Conservation (phyloP, 768 basidiomycete genomes). For the Phaeotremella fagi region DNA sequence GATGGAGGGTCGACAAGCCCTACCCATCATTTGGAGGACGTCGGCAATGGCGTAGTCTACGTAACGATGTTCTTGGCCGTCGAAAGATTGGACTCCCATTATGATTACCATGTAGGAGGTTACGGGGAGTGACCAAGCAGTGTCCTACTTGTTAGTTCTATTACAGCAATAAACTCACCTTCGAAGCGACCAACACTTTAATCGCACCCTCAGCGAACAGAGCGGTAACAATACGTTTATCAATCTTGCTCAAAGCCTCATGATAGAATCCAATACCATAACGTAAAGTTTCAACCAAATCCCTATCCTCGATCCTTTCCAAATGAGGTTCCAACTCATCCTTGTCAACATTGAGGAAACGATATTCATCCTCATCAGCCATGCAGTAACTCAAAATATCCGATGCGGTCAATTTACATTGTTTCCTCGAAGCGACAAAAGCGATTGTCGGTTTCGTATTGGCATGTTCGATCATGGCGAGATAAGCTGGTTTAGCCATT, state of each 20-base stretch:
- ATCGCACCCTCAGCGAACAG: slow-evolving; percentile 92
- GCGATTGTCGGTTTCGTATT: slow-evolving; percentile 78
- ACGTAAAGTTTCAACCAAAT: slow-evolving; percentile 71
- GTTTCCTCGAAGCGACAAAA: slow-evolving; percentile 88
- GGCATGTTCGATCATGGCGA: slow-evolving; percentile 83
- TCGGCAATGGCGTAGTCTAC: slow-evolving; percentile 98
- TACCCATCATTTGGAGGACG: slow-evolving; percentile 98
- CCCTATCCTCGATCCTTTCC: slow-evolving; percentile 72
- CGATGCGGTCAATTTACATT: slow-evolving; percentile 88
- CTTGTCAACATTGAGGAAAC: slow-evolving; percentile 83
- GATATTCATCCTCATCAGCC: slow-evolving; percentile 75
- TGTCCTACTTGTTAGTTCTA: slow-evolving; percentile 64
- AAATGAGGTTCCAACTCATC: slow-evolving; percentile 80
- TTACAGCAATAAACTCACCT: slow-evolving; percentile 54
- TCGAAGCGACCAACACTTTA: slow-evolving; percentile 88
- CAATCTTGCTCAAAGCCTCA: slow-evolving; percentile 84
- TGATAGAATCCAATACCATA: slow-evolving; percentile 95
- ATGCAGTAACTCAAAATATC: slow-evolving; percentile 82
- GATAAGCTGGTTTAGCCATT: slow-evolving; percentile 97
- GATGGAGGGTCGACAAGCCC: slow-evolving; percentile 84
- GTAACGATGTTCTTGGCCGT: slow-evolving; percentile 97
- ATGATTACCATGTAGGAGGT: slow-evolving; percentile 97
- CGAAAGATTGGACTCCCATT: slow-evolving; percentile 97
- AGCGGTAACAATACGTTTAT: slow-evolving; percentile 87
- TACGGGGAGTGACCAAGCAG: slow-evolving; percentile 91